Conservation (phyloP, 495 filamentous ascomycete genomes). For the Aspergillus mulundensis region DNA sequence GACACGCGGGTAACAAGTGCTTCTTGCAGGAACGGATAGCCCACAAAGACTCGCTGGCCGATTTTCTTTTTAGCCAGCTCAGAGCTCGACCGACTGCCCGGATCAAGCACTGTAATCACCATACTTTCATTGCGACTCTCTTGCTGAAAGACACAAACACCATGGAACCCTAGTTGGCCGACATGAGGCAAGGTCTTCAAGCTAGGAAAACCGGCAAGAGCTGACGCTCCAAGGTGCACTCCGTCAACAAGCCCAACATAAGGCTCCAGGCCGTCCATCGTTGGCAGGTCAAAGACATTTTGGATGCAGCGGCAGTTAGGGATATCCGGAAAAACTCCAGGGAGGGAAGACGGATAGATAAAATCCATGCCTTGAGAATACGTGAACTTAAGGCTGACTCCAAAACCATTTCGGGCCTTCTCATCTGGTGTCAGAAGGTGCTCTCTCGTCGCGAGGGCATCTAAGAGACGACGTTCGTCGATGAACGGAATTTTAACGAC, state of each 20-base stretch:
- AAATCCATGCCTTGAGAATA: conserved; percentile 74
- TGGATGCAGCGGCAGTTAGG: conserved; percentile 83
- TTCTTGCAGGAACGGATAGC: conserved; percentile 94
- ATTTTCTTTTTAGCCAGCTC: conserved; percentile 73
- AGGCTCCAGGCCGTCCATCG: conserved; percentile 83
- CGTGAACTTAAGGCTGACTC: conserved; percentile 87
- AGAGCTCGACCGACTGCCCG: conserved; percentile 64
- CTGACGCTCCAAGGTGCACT: conserved; percentile 71
- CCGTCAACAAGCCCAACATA: conserved; percentile 84
- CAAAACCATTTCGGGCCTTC: conserved; percentile 80
- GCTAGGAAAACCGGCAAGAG: conserved; percentile 89
- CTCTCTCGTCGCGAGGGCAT: conserved; percentile 81
- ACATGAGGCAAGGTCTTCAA: conserved; percentile 77
- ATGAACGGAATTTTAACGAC: conserved; percentile 99
- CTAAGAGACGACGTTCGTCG: conserved; percentile 77
- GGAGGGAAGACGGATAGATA: conserved; percentile 77
- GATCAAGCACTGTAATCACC: conserved; percentile 77
- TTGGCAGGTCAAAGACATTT: conserved; percentile 92
- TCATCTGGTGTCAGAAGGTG: conserved; percentile 70
- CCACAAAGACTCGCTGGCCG: conserved; percentile 82
- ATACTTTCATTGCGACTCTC: conserved; percentile 97
- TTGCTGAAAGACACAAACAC: conserved; percentile 94
- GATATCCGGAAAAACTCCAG: conserved; percentile 89
- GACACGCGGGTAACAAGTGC: conserved; percentile 83
- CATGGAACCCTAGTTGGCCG: conserved; percentile 80